A percentile compares a stretch with the other conserved stretches of the same genome.
phyloP scores from a whole-genome alignment of 768 basidiomycete genomes.

The Termitomyces sp. region DNA sequence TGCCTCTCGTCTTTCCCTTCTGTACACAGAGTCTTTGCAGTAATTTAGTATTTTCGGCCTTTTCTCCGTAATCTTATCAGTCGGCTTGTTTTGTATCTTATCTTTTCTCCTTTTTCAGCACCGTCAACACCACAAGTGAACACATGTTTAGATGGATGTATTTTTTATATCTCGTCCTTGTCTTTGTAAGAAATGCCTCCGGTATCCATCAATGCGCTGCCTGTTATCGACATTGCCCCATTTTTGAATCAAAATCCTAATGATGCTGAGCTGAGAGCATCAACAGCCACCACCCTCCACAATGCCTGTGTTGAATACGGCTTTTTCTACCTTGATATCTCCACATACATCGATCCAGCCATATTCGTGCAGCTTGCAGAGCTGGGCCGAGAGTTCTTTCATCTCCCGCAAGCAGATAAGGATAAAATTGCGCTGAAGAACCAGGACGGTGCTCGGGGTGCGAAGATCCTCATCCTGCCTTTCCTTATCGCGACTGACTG shows the following conservation, averaged over 20 bases:
- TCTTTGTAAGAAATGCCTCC: conserved; percentile 2
- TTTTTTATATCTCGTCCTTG: not conserved
- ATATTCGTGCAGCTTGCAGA: conserved; percentile 62
- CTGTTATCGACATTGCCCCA: conserved; percentile 69
- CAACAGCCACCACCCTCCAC: conserved; percentile 56
- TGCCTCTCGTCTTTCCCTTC: not conserved
- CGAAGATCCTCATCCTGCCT: not conserved
- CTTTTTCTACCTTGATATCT: conserved; percentile 85
- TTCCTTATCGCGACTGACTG: not conserved
- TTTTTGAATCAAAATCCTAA: conserved; percentile 38
- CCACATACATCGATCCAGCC: conserved; percentile 43
- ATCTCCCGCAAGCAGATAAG: conserved; percentile 69
- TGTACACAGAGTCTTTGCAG: conserved; percentile 1
- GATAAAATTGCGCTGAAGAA: conserved; percentile 62
- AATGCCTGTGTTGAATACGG: conserved; percentile 72
- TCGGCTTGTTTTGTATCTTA: conserved; percentile 10
- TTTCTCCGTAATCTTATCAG: conserved; percentile 16
- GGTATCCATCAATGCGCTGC: conserved; percentile 32
- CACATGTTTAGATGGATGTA: not conserved
- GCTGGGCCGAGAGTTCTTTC: conserved; percentile 71
- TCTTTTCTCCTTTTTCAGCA: conserved; percentile 4
- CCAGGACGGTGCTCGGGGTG: conserved; percentile 76
- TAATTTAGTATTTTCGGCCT: conserved; percentile 4
- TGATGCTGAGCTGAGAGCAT: conserved; percentile 31
- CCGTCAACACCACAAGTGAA: not conserved